Percentiles rank a stretch among this genome's conserved stretches.
phyloP scores from a whole-genome alignment of 306 rosid genomes.

The Casuarina cunninghamiana region DNA sequence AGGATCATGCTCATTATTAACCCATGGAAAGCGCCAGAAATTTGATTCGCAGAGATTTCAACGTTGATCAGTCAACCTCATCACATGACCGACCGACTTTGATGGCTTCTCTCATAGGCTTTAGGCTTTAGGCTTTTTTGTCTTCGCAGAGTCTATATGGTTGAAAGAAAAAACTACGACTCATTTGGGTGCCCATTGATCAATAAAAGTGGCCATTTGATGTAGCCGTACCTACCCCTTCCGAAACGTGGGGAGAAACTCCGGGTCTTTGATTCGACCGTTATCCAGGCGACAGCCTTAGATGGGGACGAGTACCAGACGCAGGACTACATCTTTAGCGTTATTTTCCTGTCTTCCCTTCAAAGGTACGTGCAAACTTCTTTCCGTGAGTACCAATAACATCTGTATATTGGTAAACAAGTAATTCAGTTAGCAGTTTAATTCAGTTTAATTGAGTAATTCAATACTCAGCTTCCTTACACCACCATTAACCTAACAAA shows the following conservation, averaged over 20 bases:
- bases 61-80: conserved; percentile 2
- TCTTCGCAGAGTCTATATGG: not conserved
- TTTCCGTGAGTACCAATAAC: not conserved
- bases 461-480: too few relatives aligned
- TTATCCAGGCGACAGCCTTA: not conserved
- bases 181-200: not conserved
- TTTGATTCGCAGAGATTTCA: not conserved
- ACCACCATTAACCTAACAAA: too few relatives aligned
- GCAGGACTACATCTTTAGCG: too few relatives aligned
- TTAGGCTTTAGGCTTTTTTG: not conserved
- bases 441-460: too few relatives aligned
- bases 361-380: not conserved
- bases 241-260: not conserved
- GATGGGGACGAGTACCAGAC: not conserved
- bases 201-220: not conserved
- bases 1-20: not conserved
- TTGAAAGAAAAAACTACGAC: not conserved
- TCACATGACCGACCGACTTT: conserved; percentile 17
- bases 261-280: not conserved
- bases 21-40: conserved; percentile 2
- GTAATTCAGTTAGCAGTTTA: too few relatives aligned
- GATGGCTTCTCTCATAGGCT: not conserved
- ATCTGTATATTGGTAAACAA: not conserved
- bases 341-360: not conserved
- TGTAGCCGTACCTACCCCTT: not conserved